Evolutionary conservation across 1,284 basidiomycete genomes (phyloP).

Genomic region (Heterobasidion occidentale): DNA sequence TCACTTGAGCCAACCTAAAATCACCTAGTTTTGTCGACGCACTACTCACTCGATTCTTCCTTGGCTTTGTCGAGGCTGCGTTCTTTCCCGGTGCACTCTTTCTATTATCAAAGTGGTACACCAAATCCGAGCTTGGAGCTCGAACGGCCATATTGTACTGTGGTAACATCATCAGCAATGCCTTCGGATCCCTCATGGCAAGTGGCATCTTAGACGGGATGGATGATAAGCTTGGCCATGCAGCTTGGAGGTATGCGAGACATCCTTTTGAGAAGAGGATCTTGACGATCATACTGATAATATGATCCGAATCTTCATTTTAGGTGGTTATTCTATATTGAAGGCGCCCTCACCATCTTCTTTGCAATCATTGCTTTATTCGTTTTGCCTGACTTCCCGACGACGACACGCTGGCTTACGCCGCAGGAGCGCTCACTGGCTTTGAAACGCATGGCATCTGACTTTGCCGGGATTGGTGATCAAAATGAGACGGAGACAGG

Average conservation of each 20-base stretch:
- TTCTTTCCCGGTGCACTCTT: constrained; percentile 63
- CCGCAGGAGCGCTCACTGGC: constrained; percentile 59
- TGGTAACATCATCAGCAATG: constrained; percentile 72
- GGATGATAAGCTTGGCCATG: constrained; percentile 60
- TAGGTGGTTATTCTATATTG: constrained; percentile 69
- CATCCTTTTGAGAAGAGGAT: neutral
- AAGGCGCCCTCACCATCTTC: constrained; percentile 43
- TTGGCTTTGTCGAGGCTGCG: constrained; percentile 61
- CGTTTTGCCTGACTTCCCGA: constrained; percentile 73
- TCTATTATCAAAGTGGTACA: constrained; percentile 69
- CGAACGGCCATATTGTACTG: constrained; percentile 68
- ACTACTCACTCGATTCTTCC: constrained; percentile 64
- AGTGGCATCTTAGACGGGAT: constrained; percentile 63
- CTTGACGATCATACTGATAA: too few species aligned
- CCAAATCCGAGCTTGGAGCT: constrained; percentile 54
- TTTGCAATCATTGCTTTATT: constrained; percentile 54
- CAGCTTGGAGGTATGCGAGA: constrained; percentile 57
- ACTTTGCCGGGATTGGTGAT: constrained; percentile 41
- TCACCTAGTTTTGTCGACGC: constrained; percentile 52
- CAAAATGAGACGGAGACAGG: constrained; percentile 28
- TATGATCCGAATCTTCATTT: neutral
- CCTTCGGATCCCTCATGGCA: constrained; percentile 75
- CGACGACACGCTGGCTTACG: constrained; percentile 49
- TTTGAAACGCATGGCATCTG: constrained; percentile 63
- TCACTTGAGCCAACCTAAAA: constrained; percentile 11